A percentile compares a stretch with the other conserved stretches of the same genome.
phyloP scores from a whole-genome alignment of 192 early-diverging fungal genomes.

The Coemansia erecta region DNA sequence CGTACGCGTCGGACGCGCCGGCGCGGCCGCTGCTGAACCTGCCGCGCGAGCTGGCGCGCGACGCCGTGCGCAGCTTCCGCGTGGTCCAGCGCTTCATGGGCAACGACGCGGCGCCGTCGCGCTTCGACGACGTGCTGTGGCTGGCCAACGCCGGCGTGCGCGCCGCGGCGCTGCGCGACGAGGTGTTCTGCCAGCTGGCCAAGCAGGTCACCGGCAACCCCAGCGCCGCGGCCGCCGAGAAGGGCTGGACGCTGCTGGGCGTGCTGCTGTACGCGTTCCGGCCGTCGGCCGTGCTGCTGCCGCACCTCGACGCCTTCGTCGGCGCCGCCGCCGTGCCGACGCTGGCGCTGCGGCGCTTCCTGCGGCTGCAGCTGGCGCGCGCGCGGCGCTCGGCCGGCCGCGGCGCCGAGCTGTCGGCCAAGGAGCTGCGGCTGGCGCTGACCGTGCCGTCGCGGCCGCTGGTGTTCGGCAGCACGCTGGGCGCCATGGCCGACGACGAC shows the following conservation, averaged over 20 bases:
- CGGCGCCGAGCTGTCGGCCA: constrained; percentile 64
- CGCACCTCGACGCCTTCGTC: constrained; percentile 78
- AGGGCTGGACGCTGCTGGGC: constrained; percentile 85
- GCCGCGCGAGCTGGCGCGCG: constrained; percentile 77
- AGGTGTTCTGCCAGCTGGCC: constrained; percentile 92
- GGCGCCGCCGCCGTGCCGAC: constrained; percentile 35
- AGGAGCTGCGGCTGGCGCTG: constrained; percentile 62
- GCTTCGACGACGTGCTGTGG: constrained; percentile 65
- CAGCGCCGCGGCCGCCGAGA: constrained; percentile 54
- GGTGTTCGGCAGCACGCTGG: constrained; percentile 88
- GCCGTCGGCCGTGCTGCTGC: constrained; percentile 83
- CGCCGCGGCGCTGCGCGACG: constrained; percentile 80
- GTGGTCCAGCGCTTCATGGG: constrained; percentile 85
- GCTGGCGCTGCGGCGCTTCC: constrained; percentile 22
- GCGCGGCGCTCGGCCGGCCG: constrained; percentile 78
- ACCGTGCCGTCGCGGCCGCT: constrained; percentile 81
- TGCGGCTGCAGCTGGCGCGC: constrained; percentile 65
- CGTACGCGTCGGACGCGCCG: constrained; percentile 64
- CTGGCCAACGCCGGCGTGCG: constrained; percentile 76
- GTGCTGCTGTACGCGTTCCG: constrained; percentile 85
- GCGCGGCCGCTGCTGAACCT: constrained; percentile 79
- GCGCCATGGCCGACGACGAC: constrained; percentile 67
- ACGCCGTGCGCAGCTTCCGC: constrained; percentile 83
- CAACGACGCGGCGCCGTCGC: constrained; percentile 46
- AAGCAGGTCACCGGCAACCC: constrained; percentile 85